These are phyloP conservation scores for Lactarius vividus DNA, from an alignment of 768 basidiomycete species.

Conservation along the genomic window DNA sequence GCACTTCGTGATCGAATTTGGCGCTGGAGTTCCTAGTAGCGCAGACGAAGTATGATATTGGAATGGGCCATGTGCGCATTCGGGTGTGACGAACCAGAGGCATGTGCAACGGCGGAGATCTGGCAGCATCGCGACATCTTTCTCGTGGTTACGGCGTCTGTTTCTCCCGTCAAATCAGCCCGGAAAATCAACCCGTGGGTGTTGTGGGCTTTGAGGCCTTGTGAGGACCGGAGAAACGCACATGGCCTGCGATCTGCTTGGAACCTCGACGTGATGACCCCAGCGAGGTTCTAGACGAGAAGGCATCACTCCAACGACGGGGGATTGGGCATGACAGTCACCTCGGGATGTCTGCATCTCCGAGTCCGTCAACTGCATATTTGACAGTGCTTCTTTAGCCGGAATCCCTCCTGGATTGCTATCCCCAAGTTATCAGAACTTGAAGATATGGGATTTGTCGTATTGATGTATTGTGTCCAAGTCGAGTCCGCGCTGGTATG, in stretches of 20 bases:
- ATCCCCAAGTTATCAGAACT: no score
- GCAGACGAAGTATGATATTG: background rate
- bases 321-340: background rate
- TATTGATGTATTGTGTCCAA: no score
- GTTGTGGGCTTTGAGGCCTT: background rate
- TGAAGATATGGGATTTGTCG: no score
- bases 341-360: no score
- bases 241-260: background rate
- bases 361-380: no score
- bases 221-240: background rate
- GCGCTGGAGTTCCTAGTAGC: background rate
- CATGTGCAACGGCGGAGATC: background rate
- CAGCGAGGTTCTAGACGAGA: background rate
- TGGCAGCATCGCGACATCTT: background rate
- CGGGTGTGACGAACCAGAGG: background rate
- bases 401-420: no score
- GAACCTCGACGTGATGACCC: background rate
- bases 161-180: background rate
- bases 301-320: background rate
- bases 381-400: no score
- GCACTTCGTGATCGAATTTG: background rate
- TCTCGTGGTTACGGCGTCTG: background rate
- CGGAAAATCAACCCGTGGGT: background rate
- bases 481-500: no score
- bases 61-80: background rate